Conservation (phyloP, 1,139 yeast species). For the Yamadazyma oceani region DNA sequence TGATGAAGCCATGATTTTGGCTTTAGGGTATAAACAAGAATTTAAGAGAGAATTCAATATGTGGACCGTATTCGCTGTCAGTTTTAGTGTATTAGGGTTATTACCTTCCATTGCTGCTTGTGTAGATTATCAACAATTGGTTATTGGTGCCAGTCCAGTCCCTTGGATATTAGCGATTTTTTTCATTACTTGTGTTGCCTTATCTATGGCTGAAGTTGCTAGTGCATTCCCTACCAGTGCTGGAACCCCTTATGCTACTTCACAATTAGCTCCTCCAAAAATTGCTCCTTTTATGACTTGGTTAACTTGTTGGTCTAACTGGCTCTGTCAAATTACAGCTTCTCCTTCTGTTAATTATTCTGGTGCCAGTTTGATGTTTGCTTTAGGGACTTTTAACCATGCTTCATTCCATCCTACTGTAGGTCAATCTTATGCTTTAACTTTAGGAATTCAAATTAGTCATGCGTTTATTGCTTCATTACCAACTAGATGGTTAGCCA, state of each 20-base stretch:
- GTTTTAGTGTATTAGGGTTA: conserved; percentile 71
- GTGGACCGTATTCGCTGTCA: conserved; percentile 64
- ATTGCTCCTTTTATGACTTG: conserved; percentile 57
- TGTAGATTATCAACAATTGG: conserved; percentile 53
- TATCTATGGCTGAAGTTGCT: conserved; percentile 48
- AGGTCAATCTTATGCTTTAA: conserved; percentile 52
- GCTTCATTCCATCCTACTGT: conserved; percentile 40
- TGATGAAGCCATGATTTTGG: conserved; percentile 59
- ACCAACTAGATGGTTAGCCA: conserved; percentile 58
- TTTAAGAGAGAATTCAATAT: conserved; percentile 67
- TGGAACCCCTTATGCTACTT: conserved; percentile 52
- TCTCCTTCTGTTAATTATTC: conserved; percentile 66
- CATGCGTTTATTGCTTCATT: conserved; percentile 51
- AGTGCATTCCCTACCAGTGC: conserved; percentile 49
- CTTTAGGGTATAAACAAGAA: conserved; percentile 74
- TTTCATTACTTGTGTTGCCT: conserved; percentile 52
- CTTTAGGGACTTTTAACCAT: conserved; percentile 42
- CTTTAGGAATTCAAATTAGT: conserved; percentile 51
- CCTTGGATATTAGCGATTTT: conserved; percentile 55
- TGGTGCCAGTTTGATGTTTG: conserved; percentile 61
- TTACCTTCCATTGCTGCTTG: conserved; percentile 69
- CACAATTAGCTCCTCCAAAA: conserved; percentile 54
- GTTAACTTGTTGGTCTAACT: conserved; percentile 60
- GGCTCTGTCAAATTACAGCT: conserved; percentile 42
- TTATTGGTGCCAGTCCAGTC: conserved; percentile 52